phyloP scores from a whole-genome alignment of 2,329 filamentous ascomycete species.

The Leptoxyphium fumago region DNA sequence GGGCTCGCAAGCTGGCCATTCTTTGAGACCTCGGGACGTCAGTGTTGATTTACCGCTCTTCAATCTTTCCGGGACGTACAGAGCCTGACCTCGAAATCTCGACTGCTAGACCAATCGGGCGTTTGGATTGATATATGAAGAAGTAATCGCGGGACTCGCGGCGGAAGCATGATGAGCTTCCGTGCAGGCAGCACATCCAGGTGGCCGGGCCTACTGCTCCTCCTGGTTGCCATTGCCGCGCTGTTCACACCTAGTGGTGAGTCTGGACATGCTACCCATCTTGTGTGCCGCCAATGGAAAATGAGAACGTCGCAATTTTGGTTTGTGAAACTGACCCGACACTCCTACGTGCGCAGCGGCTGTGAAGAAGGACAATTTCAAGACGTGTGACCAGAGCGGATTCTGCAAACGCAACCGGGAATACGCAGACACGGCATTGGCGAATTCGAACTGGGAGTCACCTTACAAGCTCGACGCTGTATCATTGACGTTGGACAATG shows the following conservation, averaged over 20 bases:
- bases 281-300: slow-evolving; percentile 1
- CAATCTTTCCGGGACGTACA: too few species aligned
- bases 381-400: slow-evolving; percentile 86
- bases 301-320: not conserved
- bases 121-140: too few species aligned
- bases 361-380: slow-evolving; percentile 96
- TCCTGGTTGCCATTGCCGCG: not conserved
- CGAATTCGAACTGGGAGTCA: slow-evolving; percentile 55
- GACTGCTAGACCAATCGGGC: too few species aligned
- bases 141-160: too few species aligned
- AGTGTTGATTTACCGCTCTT: too few species aligned
- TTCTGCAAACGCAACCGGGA: slow-evolving; percentile 94
- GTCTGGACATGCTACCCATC: not conserved
- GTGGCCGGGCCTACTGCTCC: not conserved
- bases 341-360: slow-evolving; percentile 36
- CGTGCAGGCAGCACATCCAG: not conserved
- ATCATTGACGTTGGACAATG: slow-evolving; percentile 62
- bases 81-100: too few species aligned
- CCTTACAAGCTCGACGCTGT: slow-evolving; percentile 65
- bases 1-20: too few species aligned
- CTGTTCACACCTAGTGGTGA: not conserved
- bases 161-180: not conserved
- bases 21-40: too few species aligned
- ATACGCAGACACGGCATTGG: slow-evolving; percentile 63
- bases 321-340: not conserved